A percentile compares a stretch with the other conserved stretches of the same genome.
Evolutionary conservation across 768 basidiomycete species (phyloP).

Genomic region (Strobilomyces dryophilus): DNA sequence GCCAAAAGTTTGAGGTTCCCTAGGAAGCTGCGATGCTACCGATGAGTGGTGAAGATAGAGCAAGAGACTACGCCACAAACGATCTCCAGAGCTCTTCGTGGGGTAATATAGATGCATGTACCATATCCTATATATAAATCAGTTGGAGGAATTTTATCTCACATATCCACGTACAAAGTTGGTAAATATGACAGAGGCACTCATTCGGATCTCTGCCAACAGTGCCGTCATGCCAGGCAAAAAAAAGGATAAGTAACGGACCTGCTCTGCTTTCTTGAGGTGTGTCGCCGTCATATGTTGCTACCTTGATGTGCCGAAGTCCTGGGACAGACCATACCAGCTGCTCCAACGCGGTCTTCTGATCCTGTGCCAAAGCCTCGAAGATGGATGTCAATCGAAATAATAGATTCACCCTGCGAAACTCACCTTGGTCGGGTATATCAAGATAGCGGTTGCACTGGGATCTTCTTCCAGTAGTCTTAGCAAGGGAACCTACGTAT

Average conservation of each 20-base stretch:
- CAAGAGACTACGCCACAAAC: constrained; percentile 29
- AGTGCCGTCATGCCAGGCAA: not conserved
- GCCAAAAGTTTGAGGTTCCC: constrained; percentile 72
- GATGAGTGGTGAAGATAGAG: constrained; percentile 2
- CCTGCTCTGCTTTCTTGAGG: constrained; percentile 62
- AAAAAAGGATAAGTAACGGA: constrained; percentile 22
- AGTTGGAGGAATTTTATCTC: not conserved
- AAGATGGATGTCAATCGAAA: not conserved
- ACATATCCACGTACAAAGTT: constrained; percentile 63
- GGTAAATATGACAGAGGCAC: constrained; percentile 78
- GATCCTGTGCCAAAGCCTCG: constrained; percentile 88
- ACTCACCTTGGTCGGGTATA: constrained; percentile 83
- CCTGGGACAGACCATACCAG: constrained; percentile 56
- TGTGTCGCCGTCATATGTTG: constrained; percentile 89
- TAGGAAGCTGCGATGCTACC: constrained; percentile 51
- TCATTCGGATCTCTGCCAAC: constrained; percentile 59
- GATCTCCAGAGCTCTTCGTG: constrained; percentile 82
- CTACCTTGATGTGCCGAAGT: constrained; percentile 59
- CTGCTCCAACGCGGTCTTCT: constrained; percentile 65
- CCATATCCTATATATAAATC: constrained; percentile 56
- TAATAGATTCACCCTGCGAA: not conserved
- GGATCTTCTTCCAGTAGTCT: constrained; percentile 58
- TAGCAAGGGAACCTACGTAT: constrained; percentile 62
- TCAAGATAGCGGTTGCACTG: constrained; percentile 67
- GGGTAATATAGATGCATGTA: constrained; percentile 82